Evolutionary conservation across 2,329 filamentous ascomycete genomes (phyloP).

Genomic region (Coleophoma cylindrospora): DNA sequence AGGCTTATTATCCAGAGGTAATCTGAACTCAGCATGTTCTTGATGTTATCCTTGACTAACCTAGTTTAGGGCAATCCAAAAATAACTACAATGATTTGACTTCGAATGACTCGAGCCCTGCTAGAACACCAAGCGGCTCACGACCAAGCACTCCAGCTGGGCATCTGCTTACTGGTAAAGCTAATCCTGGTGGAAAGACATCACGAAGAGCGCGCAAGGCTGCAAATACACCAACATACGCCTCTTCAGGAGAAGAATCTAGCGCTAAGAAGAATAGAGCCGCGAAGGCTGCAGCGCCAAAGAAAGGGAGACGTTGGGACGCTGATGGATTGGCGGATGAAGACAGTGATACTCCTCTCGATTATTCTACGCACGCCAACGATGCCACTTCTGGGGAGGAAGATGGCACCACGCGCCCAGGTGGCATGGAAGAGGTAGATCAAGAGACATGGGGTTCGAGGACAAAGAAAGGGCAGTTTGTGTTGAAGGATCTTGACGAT

Average conservation of each 20-base stretch:
- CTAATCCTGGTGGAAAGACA: constrained; percentile 68
- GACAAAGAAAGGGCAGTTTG: constrained; percentile 85
- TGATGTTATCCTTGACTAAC: constrained; percentile 2
- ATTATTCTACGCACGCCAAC: constrained; percentile 72
- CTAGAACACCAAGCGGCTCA: constrained; percentile 68
- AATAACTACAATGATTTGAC: constrained; percentile 22
- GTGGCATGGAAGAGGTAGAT: constrained; percentile 68
- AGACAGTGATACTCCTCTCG: constrained; percentile 69
- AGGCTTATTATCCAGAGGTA: constrained; percentile 23
- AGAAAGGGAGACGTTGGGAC: constrained; percentile 90
- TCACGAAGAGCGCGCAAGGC: constrained; percentile 78
- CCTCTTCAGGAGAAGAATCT: constrained; percentile 81
- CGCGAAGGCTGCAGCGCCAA: constrained; percentile 49
- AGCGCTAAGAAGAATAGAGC: constrained; percentile 53
- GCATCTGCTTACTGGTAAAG: constrained; percentile 68
- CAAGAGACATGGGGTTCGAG: constrained; percentile 79
- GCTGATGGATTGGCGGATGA: constrained; percentile 83
- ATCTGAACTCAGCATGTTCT: neutral
- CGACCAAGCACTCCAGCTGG: constrained; percentile 70
- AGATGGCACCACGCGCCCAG: constrained; percentile 43
- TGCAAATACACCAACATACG: constrained; percentile 51
- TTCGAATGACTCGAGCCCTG: constrained; percentile 57
- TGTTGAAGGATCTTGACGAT: constrained; percentile 87
- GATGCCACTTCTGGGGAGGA: constrained; percentile 47
- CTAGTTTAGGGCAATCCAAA: constrained; percentile 17